Evolutionary conservation across 176 grass and related monocot genomes (phyloP).

Genomic region (Alopecurus myosuroides): DNA sequence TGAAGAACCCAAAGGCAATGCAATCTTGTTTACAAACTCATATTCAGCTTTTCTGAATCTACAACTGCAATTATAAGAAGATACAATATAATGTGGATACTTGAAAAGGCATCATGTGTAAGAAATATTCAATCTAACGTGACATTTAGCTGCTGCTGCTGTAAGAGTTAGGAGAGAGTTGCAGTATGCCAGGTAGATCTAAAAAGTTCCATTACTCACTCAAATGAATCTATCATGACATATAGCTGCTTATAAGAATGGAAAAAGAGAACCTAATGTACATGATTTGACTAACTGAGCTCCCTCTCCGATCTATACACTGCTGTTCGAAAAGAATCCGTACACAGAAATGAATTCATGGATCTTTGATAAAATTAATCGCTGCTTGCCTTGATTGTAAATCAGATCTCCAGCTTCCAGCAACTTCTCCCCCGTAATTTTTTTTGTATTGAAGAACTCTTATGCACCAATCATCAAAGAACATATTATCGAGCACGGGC

Average conservation of each 20-base stretch:
- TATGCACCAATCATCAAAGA: slow-evolving; percentile 26
- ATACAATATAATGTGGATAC: not conserved
- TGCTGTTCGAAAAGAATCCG: slow-evolving; percentile 40
- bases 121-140: slow-evolving; percentile 12
- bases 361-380: slow-evolving; percentile 28
- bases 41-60: not conserved
- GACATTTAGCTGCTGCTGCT: not conserved
- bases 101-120: not conserved
- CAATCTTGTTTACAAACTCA: not conserved
- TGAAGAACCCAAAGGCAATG: not conserved
- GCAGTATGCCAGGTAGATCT: slow-evolving; percentile 26
- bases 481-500: slow-evolving; percentile 57
- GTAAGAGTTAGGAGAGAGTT: not conserved
- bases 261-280: slow-evolving; percentile 77
- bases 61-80: not conserved
- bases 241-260: slow-evolving; percentile 42
- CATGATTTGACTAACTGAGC: slow-evolving; percentile 70
- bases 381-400: slow-evolving; percentile 17
- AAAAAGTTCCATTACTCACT: slow-evolving; percentile 30
- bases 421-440: not conserved
- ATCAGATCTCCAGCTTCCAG: slow-evolving; percentile 15
- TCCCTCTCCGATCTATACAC: slow-evolving; percentile 65
- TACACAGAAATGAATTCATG: slow-evolving; percentile 60
- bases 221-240: slow-evolving; percentile 43
- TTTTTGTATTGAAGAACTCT: slow-evolving; percentile 11